Evolutionary conservation across 768 basidiomycete genomes (phyloP).

Genomic region (Russula sp.): DNA sequence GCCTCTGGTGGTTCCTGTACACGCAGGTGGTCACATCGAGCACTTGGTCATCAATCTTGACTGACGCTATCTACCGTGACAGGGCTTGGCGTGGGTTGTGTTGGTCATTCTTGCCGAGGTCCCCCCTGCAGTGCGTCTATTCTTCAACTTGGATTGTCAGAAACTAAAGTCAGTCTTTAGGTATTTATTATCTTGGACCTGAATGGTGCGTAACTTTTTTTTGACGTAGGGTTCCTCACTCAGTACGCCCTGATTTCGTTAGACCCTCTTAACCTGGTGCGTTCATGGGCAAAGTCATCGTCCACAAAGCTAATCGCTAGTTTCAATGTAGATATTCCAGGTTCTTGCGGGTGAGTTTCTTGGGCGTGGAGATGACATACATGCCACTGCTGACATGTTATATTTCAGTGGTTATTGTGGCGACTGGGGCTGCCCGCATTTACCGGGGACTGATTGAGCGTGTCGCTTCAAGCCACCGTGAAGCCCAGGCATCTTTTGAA

Average conservation of each 20-base stretch:
- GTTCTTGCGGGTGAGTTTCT: conserved; percentile 9
- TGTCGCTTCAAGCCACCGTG: neutral
- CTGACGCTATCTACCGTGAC: conserved; percentile 1
- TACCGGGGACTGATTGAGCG: conserved; percentile 22
- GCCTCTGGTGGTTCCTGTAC: conserved; percentile 17
- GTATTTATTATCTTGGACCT: conserved; percentile 23
- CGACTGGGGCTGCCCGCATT: conserved; percentile 20
- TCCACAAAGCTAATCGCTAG: neutral
- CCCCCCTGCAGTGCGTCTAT: conserved; percentile 17
- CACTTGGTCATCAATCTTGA: neutral
- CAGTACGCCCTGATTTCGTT: neutral
- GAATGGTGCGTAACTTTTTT: conserved; percentile 16
- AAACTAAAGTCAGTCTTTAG: neutral
- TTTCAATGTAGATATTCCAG: conserved; percentile 19
- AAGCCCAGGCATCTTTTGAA: neutral
- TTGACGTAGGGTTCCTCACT: neutral
- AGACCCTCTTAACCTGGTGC: conserved; percentile 26
- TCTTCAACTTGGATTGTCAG: neutral
- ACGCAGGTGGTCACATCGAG: conserved; percentile 9
- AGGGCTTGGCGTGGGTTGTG: conserved; percentile 17
- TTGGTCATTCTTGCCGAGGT: conserved; percentile 22
- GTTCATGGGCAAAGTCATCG: neutral
- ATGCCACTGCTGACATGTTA: neutral
- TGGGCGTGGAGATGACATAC: neutral
- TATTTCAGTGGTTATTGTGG: conserved; percentile 17